Base-by-base conservation (phyloP, 192 early-diverging fungal species). In the Chytriomyces hyalinus region DNA sequence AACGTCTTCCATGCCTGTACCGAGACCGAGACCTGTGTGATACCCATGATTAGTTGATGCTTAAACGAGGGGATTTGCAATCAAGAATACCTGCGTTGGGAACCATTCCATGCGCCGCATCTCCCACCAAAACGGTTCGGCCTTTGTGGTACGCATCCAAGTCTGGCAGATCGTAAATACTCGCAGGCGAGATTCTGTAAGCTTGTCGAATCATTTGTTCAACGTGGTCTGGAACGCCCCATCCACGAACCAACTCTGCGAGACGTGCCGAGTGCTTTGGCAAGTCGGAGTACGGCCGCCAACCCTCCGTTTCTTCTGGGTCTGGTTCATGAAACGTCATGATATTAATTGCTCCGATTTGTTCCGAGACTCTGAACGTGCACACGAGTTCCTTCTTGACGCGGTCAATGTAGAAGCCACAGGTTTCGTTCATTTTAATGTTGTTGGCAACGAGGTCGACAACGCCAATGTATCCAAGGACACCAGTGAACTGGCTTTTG, bases 101-200 rank as follows among this genome's bases (percentile, higher is more conserved):
- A 6, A 59, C 20, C 60, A 69, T 82, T 36, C 59, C 72, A 76
- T 82, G 80, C 17, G 77, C 80, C 44, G 76, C 15, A 70, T 78
- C 76, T 13, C 76, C 76, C 11, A 78, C 15, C 6, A 78, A 59
- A 6, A 78, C 10, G 2, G 72, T 68, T 3, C 59, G 44, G 11
- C 76, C 76, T 26, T 67, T 50, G 6, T 28, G 24, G 47, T 22
- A 62, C 10, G 1, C n/a, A 6, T 46, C 22, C 48, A 60, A 45
- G 20, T 70, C 50, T 6, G 68, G 67, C 46, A 59, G 36, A 17
- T 67, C 76, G 48, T 66, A 78, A 47, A 78, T 70, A n/a, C 50
- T 59, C 9, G 70, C 51, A 9, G 70, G 70, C 50, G 51, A 26
- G 49, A 72, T 72, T 15, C 70, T 15, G 36, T 43, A 72, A 63